phyloP scores from a whole-genome alignment of 225 moss, liverwort and hornwort genomes.

The Anthoceros angustus region DNA sequence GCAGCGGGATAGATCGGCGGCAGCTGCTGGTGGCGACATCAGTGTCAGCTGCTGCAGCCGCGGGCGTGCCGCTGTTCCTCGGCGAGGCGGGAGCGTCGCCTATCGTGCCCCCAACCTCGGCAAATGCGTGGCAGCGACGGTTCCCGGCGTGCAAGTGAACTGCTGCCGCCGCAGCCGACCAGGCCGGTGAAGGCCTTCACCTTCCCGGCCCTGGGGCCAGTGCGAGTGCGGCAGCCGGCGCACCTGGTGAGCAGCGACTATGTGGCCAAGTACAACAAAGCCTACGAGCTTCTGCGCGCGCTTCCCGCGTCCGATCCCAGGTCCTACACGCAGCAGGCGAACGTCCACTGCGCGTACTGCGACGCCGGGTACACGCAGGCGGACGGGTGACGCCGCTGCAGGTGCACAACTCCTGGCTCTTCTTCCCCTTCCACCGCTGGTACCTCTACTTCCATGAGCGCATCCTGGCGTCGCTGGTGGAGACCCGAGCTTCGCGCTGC shows the following conservation, averaged over 20 bases:
- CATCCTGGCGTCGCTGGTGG: not conserved
- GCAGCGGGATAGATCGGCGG: not conserved
- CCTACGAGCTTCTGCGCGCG: not conserved
- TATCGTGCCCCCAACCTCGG: not conserved
- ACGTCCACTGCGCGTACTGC: slow-evolving; percentile 3
- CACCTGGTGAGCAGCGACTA: not conserved
- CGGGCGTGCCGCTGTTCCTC: not conserved
- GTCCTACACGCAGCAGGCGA: not conserved
- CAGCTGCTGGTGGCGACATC: slow-evolving; percentile 2
- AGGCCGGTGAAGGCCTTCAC: not conserved
- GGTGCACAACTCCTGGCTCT: slow-evolving; percentile 1
- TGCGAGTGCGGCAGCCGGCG: not conserved
- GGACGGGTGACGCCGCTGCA: not conserved
- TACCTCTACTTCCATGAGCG: slow-evolving; percentile 6
- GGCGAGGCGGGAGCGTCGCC: not conserved
- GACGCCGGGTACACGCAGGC: slow-evolving; percentile 1
- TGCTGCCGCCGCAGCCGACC: not conserved
- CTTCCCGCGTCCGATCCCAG: not conserved
- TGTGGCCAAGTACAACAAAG: not conserved
- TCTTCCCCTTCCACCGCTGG: not conserved
- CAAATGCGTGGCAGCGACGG: not conserved
- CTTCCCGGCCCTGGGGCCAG: not conserved
- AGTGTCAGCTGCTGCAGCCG: not conserved
- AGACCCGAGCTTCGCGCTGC: not conserved
- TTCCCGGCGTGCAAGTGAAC: not conserved